These are phyloP conservation scores for Mycena vulgaris DNA, from an alignment of 768 basidiomycete species.

Conservation along the genomic window DNA sequence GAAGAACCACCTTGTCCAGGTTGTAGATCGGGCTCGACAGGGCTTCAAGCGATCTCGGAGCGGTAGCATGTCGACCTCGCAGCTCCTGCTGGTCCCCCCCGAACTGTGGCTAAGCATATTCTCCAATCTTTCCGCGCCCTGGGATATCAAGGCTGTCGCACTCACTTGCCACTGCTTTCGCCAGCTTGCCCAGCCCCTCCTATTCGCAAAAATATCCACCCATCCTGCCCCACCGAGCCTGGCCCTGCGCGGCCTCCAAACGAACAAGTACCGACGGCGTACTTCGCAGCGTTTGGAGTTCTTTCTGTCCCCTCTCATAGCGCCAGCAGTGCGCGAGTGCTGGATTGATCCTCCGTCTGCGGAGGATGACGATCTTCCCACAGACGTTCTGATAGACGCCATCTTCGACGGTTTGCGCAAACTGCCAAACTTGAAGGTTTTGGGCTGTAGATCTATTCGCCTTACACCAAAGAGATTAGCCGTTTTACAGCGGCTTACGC, in stretches of 20 bases:
- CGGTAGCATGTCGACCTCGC: constrained; percentile 12
- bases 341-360: constrained; percentile 34
- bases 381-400: constrained; percentile 36
- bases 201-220: constrained; percentile 33
- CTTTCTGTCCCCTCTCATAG: constrained; percentile 34
- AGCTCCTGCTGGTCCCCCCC: constrained; percentile 23
- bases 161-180: constrained; percentile 37
- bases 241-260: constrained; percentile 15
- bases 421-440: constrained; percentile 32
- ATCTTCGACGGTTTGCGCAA: constrained; percentile 36
- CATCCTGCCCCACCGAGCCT: constrained; percentile 21
- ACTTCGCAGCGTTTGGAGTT: constrained; percentile 33
- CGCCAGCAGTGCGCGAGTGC: constrained; percentile 37
- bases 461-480: constrained; percentile 26
- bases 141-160: constrained; percentile 25
- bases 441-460: constrained; percentile 27
- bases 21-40: constrained; percentile 36
- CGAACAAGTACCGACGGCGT: constrained; percentile 28
- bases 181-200: constrained; percentile 33
- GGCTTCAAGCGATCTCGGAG: constrained; percentile 39
- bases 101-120: constrained; percentile 36
- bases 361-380: constrained; percentile 36
- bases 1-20: constrained; percentile 39
- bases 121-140: constrained; percentile 24
- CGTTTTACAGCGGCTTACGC: constrained; percentile 22